A percentile compares a stretch with the other conserved stretches of the same genome.
phyloP scores from a whole-genome alignment of 2,329 filamentous ascomycete genomes.

The Pezicula carpinea region DNA sequence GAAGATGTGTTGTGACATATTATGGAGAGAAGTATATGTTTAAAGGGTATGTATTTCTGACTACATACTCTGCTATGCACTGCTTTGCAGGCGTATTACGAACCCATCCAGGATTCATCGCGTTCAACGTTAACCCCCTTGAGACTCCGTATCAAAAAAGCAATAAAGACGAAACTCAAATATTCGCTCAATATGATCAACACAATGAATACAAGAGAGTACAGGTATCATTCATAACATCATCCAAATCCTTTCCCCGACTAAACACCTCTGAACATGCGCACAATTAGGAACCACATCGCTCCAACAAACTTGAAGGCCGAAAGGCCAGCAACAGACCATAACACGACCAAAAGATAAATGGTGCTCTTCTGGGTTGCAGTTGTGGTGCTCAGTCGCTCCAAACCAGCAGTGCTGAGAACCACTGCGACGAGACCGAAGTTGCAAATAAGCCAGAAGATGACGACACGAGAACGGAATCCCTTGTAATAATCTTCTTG shows the following conservation, averaged over 20 bases:
- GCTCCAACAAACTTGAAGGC: conserved; percentile 30
- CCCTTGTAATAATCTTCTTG: conserved; percentile 99
- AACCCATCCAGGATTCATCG: neutral
- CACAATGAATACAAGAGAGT: neutral
- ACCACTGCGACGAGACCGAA: conserved; percentile 84
- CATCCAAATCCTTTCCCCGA: neutral
- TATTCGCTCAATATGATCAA: conserved; percentile 2
- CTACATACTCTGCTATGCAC: too few relatives aligned
- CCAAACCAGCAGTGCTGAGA: conserved; percentile 77
- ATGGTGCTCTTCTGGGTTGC: conserved; percentile 36
- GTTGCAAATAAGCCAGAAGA: conserved; percentile 96
- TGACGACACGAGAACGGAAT: conserved; percentile 85
- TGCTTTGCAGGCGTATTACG: neutral
- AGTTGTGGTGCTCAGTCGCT: conserved; percentile 77
- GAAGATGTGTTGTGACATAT: too few relatives aligned
- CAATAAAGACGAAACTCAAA: neutral
- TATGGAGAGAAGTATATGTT: neutral
- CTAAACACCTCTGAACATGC: conserved; percentile 73
- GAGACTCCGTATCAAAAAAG: neutral
- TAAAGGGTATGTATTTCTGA: neutral
- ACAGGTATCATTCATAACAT: too few relatives aligned
- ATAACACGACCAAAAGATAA: conserved; percentile 30
- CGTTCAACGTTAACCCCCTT: neutral
- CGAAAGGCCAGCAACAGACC: conserved; percentile 30
- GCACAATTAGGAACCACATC: conserved; percentile 66